Evolutionary conservation across 1,284 basidiomycete species (phyloP).

Genomic region (Irpex sp.): DNA sequence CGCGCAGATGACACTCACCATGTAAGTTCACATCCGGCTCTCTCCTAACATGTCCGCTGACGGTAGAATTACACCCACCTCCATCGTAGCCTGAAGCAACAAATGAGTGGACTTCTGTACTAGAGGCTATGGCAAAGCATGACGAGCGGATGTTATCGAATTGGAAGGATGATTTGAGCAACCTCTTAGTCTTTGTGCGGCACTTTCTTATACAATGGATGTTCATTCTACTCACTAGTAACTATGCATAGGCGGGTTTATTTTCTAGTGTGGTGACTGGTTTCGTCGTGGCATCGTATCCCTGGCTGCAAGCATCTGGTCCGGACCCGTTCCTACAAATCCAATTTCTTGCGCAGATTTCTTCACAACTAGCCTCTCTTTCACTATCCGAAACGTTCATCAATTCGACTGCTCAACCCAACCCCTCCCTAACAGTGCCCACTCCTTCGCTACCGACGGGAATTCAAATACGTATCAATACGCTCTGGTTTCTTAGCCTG

Average conservation of each 20-base stretch:
- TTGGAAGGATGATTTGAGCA: constrained; percentile 18
- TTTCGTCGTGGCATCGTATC: constrained; percentile 13
- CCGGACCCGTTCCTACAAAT: neutral
- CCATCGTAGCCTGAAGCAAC: no score
- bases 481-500: constrained; percentile 16
- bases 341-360: constrained; percentile 13
- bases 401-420: constrained; percentile 6
- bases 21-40: no score
- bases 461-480: no score
- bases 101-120: constrained; percentile 8
- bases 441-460: neutral
- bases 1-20: no score
- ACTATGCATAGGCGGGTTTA: constrained; percentile 17
- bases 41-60: no score
- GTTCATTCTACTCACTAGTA: no score
- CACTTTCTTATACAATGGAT: no score
- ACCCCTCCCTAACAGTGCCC: no score
- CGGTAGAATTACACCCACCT: no score
- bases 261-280: constrained; percentile 18
- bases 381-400: constrained; percentile 5
- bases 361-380: constrained; percentile 10
- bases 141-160: constrained; percentile 11
- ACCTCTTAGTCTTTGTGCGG: constrained; percentile 20
- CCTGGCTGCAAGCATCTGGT: constrained; percentile 6
- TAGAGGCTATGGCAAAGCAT: neutral